Conservation (phyloP, 208 protist species). For the Sergeia podlipaevii region DNA sequence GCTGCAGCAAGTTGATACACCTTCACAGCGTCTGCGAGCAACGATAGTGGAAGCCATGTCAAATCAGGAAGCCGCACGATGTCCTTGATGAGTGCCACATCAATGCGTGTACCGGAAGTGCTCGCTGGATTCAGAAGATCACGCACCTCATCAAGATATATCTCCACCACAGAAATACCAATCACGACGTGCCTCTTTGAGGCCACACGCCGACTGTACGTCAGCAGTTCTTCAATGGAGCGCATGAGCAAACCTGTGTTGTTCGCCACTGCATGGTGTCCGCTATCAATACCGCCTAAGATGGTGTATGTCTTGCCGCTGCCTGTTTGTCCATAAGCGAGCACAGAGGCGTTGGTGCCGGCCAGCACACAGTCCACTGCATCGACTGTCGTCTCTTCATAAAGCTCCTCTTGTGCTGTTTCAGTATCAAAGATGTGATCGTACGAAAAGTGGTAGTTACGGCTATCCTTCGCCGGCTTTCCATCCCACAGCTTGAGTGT, state of each 20-base stretch:
- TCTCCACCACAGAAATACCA: constrained; percentile 63
- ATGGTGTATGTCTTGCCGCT: constrained; percentile 87
- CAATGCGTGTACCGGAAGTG: constrained; percentile 10
- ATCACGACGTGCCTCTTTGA: constrained; percentile 46
- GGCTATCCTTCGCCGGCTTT: constrained; percentile 21
- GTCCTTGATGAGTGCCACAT: constrained; percentile 36
- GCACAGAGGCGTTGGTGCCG: constrained; percentile 56
- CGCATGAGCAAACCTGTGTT: constrained; percentile 73
- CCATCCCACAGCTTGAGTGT: constrained; percentile 44
- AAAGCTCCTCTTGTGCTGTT: constrained; percentile 68
- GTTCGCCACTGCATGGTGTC: constrained; percentile 23
- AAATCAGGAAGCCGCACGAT: constrained; percentile 36
- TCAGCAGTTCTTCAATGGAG: constrained; percentile 57
- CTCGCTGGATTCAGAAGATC: constrained; percentile 45
- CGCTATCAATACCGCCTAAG: constrained; percentile 22
- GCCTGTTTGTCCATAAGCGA: constrained; percentile 86
- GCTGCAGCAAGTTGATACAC: constrained; percentile 44
- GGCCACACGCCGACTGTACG: constrained; percentile 18
- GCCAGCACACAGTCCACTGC: constrained; percentile 51
- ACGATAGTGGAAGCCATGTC: constrained; percentile 26
- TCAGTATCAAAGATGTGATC: constrained; percentile 71
- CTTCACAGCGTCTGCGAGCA: constrained; percentile 24
- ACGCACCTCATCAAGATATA: constrained; percentile 76
- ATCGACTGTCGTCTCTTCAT: constrained; percentile 55
- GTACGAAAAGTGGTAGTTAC: constrained; percentile 43